Conservation (phyloP, 371 early-diverging fungal species). For the Nematocida homosporus region DNA sequence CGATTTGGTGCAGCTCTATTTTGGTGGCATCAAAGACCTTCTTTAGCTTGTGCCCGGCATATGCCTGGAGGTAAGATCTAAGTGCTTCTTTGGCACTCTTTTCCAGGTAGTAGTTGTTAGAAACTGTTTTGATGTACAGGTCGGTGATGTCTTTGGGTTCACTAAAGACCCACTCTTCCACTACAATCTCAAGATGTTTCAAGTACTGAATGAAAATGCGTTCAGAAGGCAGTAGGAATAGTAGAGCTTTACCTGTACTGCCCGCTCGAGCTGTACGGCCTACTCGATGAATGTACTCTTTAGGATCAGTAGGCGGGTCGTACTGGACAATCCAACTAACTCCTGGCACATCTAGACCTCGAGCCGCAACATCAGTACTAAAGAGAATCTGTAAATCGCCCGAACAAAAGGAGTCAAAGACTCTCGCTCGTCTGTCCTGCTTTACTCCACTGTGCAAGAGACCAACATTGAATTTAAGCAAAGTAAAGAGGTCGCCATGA, state of each 20-base stretch:
- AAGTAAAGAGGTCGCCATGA: conserved; percentile 69
- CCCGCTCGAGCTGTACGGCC: conserved; percentile 78
- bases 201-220: conserved; percentile 49
- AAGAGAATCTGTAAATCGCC: conserved; percentile 51
- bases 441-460: conserved; percentile 66
- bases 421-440: conserved; percentile 61
- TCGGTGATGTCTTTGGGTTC: conserved; percentile 14
- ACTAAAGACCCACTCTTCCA: conserved; percentile 35
- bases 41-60: conserved; percentile 86
- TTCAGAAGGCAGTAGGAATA: conserved; percentile 68
- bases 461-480: conserved; percentile 42
- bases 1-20: conserved; percentile 83
- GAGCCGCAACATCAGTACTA: conserved; percentile 52
- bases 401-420: conserved; percentile 57
- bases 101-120: conserved; percentile 94
- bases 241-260: conserved; percentile 23
- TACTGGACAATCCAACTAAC: conserved; percentile 55
- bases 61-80: conserved; percentile 88
- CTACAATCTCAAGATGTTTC: conserved; percentile 36
- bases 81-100: conserved; percentile 92
- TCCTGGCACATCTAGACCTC: conserved; percentile 47
- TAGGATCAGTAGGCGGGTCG: conserved; percentile 60
- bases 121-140: conserved; percentile 74
- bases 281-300: conserved; percentile 76
- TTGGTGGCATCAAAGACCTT: conserved; percentile 82